Evolutionary conservation across 129 eudicot genomes (phyloP), one percentile per base, ranked within the genome.

Genomic region (Flaveria sonorensis): DNA sequence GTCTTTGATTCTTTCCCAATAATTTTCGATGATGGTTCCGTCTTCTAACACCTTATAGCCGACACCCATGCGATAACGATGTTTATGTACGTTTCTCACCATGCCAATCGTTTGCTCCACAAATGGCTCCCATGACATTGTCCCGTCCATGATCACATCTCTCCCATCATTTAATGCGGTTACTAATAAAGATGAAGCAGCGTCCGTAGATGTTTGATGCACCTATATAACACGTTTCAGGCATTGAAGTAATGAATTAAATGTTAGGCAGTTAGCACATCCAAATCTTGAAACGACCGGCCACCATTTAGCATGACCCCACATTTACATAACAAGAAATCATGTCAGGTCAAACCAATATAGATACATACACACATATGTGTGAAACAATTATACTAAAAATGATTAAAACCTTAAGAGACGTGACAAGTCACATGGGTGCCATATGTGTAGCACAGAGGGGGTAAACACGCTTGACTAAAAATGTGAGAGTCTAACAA

Each of bases 121-220:
- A 43, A 91, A 94, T 6, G 98, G 98, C 72, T 74, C 93, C 98
- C 98, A 94, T 23, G 98, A 81, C 15, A 94, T 67, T 3, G 98
- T 94, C 14, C 98, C 98, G 55, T 94, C 98, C 98, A 94, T 94
- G 55, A 94, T 91, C 84, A 94, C 98, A 50, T 94, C 98, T 20
- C 98, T 87, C 30, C 98, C 97, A 32, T 94, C 96, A 15, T 94
- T 94, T 7, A 94, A 87, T 2, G 97, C 98, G n/a, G 97, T 87
- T 47, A 94, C 98, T 61, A 94, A 79, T 26, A 94, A 82, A 0
- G 97, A 91, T 5, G 98, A 94, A 19, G 98, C 98, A 5, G 98
- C 98, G 71, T 91, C 89, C 0, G 93, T 91, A 0, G 98, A 94
- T 23, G 89, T 81, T 86, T 94, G 92, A 77, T 94, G 98, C 71